Evolutionary conservation across 2,329 filamentous ascomycete genomes (phyloP).

Genomic region (Stenocarpella maydis): DNA sequence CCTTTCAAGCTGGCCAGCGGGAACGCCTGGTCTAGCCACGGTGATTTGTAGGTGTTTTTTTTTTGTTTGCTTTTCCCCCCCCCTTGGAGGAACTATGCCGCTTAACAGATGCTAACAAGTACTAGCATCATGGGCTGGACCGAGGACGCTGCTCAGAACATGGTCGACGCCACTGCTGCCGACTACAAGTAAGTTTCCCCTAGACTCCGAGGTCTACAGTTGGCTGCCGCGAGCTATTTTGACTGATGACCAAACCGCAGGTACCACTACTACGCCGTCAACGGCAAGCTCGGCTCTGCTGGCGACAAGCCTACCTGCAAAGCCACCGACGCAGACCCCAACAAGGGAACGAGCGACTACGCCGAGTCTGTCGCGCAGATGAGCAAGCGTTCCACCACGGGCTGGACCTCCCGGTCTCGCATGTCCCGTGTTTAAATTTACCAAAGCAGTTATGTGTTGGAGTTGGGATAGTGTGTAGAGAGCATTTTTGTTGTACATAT

Average conservation of each 20-base stretch:
- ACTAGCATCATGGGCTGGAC: constrained; percentile 53
- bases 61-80: not conserved
- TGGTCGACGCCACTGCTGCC: constrained; percentile 45
- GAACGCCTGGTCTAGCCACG: constrained; percentile 50
- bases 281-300: constrained; percentile 47
- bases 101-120: not conserved
- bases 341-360: constrained; percentile 50
- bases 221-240: not conserved
- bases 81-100: too few relatives aligned
- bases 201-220: not conserved
- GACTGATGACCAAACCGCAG: not conserved
- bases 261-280: constrained; percentile 41
- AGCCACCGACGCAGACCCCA: constrained; percentile 50
- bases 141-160: constrained; percentile 49
- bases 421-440: not conserved
- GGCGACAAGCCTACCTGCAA: constrained; percentile 47
- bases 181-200: constrained; percentile 43
- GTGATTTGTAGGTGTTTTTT: constrained; percentile 47
- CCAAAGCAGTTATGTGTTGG: not conserved
- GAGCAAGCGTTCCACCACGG: constrained; percentile 29
- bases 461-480: not conserved
- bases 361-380: constrained; percentile 45
- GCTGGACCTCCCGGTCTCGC: constrained; percentile 14
- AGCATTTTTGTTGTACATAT: constrained; percentile 24
- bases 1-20: constrained; percentile 51